These are phyloP conservation scores for Vitis hybrid DNA, from an alignment of 177 flowering plant species.

Conservation along the genomic window DNA sequence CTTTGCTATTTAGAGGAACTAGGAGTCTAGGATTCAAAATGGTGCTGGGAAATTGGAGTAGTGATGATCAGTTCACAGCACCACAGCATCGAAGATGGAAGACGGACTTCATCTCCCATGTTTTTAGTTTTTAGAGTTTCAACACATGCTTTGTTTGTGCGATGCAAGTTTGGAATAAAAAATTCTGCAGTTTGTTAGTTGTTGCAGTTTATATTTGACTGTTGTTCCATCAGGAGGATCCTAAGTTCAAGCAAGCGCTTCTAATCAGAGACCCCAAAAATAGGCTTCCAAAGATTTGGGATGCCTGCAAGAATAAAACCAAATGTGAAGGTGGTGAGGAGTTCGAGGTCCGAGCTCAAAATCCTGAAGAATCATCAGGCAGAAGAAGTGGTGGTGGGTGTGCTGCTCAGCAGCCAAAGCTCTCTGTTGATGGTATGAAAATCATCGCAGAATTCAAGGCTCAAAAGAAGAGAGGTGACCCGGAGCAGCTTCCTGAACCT, in stretches of 20 bases:
- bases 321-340: conserved; percentile 99
- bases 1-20: too few species aligned
- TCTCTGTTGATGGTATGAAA: conserved; percentile 96
- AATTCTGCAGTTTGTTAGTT: too few species aligned
- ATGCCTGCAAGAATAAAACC: conserved; percentile 84
- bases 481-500: conserved; percentile 96
- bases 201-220: background rate
- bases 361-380: conserved; percentile 62
- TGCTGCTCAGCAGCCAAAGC: conserved; percentile 96
- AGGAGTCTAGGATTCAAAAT: too few species aligned
- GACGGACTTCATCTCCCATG: too few species aligned
- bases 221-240: conserved; percentile 63
- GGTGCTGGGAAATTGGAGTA: too few species aligned
- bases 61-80: too few species aligned
- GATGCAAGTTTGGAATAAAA: too few species aligned
- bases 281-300: conserved; percentile 73
- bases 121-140: too few species aligned
- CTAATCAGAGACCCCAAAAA: conserved; percentile 79
- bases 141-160: too few species aligned
- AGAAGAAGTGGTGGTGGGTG: conserved; percentile 92
- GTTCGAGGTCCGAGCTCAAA: conserved; percentile 65
- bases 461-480: conserved; percentile 90
- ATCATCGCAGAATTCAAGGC: conserved; percentile 94
- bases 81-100: too few species aligned
- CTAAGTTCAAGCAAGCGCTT: conserved; percentile 84